phyloP scores from a whole-genome alignment of 805 yeast species.

The Zygosaccharomyces rouxii region DNA sequence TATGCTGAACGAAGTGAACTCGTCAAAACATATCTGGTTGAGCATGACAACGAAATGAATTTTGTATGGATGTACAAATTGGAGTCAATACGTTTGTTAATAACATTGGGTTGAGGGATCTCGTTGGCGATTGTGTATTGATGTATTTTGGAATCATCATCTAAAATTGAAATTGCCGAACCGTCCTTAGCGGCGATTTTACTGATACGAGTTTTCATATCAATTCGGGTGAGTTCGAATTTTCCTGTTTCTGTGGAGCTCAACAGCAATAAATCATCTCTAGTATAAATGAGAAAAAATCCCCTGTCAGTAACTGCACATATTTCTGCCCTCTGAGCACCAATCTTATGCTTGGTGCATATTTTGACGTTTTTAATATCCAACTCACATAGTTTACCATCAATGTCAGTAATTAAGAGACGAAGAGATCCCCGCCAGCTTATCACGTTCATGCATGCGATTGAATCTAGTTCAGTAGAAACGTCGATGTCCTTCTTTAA shows the following conservation, averaged over 20 bases:
- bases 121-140: slow-evolving; percentile 2
- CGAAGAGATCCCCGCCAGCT: background rate
- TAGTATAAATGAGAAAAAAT: slow-evolving; percentile 10
- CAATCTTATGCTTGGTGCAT: slow-evolving; percentile 7
- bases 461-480: slow-evolving; percentile 2
- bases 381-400: slow-evolving; percentile 17
- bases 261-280: slow-evolving; percentile 12
- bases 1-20: slow-evolving; percentile 12
- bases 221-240: slow-evolving; percentile 3
- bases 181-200: slow-evolving; percentile 2
- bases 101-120: background rate
- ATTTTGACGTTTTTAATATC: slow-evolving; percentile 6
- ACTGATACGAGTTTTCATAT: background rate
- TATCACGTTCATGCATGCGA: slow-evolving; percentile 7
- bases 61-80: slow-evolving; percentile 13
- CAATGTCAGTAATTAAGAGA: slow-evolving; percentile 17
- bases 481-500: background rate
- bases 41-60: slow-evolving; percentile 13
- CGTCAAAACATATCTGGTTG: slow-evolving; percentile 17
- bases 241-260: background rate
- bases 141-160: background rate
- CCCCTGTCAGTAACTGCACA: slow-evolving; percentile 8
- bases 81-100: slow-evolving; percentile 2
- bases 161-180: slow-evolving; percentile 1
- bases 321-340: slow-evolving; percentile 8